Evolutionary conservation across 1,139 yeast genomes (phyloP).

Genomic region (Yamadazyma spencermartinsiae): DNA sequence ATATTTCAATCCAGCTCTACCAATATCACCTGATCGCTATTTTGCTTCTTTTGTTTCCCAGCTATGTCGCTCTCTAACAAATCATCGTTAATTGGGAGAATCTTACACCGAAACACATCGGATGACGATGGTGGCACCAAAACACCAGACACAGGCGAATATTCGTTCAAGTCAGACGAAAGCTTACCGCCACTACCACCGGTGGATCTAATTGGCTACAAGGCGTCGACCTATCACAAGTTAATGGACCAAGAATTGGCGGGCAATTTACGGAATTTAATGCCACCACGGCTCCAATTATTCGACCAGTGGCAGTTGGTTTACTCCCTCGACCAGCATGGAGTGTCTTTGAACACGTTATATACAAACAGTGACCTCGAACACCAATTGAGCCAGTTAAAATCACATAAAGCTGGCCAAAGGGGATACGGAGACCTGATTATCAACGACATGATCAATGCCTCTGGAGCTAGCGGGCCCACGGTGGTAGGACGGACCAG

Average conservation of each 20-base stretch:
- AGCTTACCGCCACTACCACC: constrained; percentile 38
- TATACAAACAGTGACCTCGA: constrained; percentile 44
- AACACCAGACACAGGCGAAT: constrained; percentile 1
- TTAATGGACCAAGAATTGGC: constrained; percentile 64
- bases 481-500: constrained; percentile 5
- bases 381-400: constrained; percentile 28
- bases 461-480: constrained; percentile 13
- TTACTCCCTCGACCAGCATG: constrained; percentile 88
- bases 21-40: neutral
- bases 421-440: constrained; percentile 41
- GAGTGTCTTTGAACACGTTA: constrained; percentile 80
- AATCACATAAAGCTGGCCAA: constrained; percentile 19
- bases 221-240: constrained; percentile 52
- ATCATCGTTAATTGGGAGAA: constrained; percentile 13
- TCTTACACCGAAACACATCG: constrained; percentile 12
- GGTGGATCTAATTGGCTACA: constrained; percentile 53
- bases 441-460: constrained; percentile 30
- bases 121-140: constrained; percentile 1
- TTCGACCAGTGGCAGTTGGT: constrained; percentile 74
- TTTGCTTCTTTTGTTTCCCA: neutral
- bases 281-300: constrained; percentile 79
- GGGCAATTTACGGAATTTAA: constrained; percentile 65
- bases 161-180: constrained; percentile 5
- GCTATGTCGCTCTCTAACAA: constrained; percentile 1
- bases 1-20: neutral